These are phyloP conservation scores for Paraleonurus japonicus DNA, from an alignment of 257 asterid species.

Conservation along the genomic window DNA sequence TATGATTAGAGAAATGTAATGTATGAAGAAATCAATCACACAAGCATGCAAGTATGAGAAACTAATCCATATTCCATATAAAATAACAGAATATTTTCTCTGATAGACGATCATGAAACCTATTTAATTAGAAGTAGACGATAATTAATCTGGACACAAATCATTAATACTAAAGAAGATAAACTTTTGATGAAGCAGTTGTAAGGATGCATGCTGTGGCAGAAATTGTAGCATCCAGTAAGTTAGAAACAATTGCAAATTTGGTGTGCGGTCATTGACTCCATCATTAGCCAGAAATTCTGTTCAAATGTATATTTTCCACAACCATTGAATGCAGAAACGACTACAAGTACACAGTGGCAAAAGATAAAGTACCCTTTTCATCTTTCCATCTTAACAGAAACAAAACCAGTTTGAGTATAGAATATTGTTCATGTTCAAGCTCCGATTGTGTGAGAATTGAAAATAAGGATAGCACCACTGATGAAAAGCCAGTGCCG, in stretches of 20 bases:
- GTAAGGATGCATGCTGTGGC: conserved; percentile 1
- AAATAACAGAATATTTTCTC: neutral
- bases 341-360: conserved; percentile 1
- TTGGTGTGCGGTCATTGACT: neutral
- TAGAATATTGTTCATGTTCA: conserved; percentile 84
- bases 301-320: neutral
- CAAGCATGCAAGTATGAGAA: conserved; percentile 15
- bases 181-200: conserved; percentile 15
- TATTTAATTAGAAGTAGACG: neutral
- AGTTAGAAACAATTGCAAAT: neutral
- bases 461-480: conserved; percentile 53
- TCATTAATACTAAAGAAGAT: conserved; percentile 2
- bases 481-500: conserved; percentile 49
- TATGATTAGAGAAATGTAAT: conserved; percentile 20
- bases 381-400: conserved; percentile 82
- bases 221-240: conserved; percentile 12
- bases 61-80: conserved; percentile 11
- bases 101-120: conserved; percentile 3
- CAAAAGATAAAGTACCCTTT: conserved; percentile 48
- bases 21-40: conserved; percentile 12
- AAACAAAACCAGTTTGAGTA: conserved; percentile 53
- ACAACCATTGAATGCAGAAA: conserved; percentile 24
- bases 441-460: conserved; percentile 72
- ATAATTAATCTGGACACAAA: neutral
- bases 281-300: neutral